Base-by-base conservation (phyloP, 148 eudicot genomes). In the Salicornia ramosissima region DNA sequence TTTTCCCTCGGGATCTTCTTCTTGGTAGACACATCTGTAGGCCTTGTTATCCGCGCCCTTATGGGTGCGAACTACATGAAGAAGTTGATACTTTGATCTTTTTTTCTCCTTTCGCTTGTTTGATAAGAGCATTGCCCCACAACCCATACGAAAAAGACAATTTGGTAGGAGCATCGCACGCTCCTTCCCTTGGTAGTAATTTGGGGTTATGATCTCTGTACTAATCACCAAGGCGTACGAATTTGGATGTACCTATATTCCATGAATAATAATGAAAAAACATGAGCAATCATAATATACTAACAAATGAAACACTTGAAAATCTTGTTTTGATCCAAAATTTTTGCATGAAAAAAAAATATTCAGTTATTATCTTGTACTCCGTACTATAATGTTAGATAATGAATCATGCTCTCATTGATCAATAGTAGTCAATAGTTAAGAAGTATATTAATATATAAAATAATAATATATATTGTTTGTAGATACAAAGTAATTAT, bases 121-220 rank as follows among this genome's bases (percentile, higher is more conserved):
- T 22, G 79, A 65, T 36, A 79, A 29, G 8, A 79, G 71, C 14
- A 79, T 75, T 14, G 79, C 75, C 8, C 79, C 82, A 39, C 79
- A 66, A 1, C 82, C 96, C 87, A 90, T 78, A 0, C 96, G 70
- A 47, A 90, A 90, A 65, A 90, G 76, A 58, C 96, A 90, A 24
- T 86, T 86, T 1, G 96, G 86, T 3, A 90, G 71, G 19, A 90
- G 79, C 96, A 88, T 90, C 2, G 96, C 90, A 12, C 96, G 60
- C 55, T 86, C 86, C 1, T 81, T 71, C 13, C 96, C 96, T 69
- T 80, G 78, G 49, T 90, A 90, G 58, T 86, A 90, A 28, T 90
- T 86, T 0, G 90, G 92, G 0, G 92, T 88, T 18, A 88, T 83
- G 31, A 87, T 90, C 46, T 90, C 96, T 0, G 96, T 88, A 54